A percentile compares a stretch with the other conserved stretches of the same genome.
Conservation (phyloP, 2,329 filamentous ascomycete species). For the Alternaria sp. region DNA sequence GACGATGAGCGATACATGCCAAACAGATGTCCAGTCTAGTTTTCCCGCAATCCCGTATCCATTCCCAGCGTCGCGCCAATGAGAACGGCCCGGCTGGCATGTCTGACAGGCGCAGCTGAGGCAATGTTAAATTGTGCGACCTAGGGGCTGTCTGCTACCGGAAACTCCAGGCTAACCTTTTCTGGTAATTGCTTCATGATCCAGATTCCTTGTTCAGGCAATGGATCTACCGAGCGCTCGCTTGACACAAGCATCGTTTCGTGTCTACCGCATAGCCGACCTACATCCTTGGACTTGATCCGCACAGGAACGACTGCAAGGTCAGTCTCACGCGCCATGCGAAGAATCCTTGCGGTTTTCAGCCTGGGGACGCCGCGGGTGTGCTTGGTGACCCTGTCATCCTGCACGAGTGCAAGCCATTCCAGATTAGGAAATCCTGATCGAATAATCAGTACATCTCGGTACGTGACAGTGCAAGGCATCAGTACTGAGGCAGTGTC, state of each 20-base stretch:
- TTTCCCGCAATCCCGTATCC: not conserved
- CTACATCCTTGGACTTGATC: not conserved
- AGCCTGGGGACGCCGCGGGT: not conserved
- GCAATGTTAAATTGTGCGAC: not conserved
- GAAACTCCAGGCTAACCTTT: not conserved
- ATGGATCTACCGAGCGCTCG: not conserved
- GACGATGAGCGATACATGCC: not conserved
- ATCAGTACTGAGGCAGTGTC: not conserved
- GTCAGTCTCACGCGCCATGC: not conserved
- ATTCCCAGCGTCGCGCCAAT: not conserved
- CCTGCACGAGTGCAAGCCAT: not conserved
- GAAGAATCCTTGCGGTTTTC: not conserved
- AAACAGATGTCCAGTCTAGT: not conserved
- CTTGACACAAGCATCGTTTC: slow-evolving; percentile 14
- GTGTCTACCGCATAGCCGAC: not conserved
- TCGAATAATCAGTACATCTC: slow-evolving; percentile 22
- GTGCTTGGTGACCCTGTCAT: not conserved
- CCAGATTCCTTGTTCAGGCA: slow-evolving; percentile 4
- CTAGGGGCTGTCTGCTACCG: not conserved
- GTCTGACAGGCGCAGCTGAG: slow-evolving; percentile 3
- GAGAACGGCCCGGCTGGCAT: slow-evolving; percentile 1
- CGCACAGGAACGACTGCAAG: not conserved
- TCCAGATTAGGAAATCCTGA: slow-evolving; percentile 13
- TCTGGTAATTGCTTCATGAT: slow-evolving; percentile 10
- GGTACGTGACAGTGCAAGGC: not conserved